Evolutionary conservation across 2,329 filamentous ascomycete genomes (phyloP).

Genomic region (Exophiala calicioides): DNA sequence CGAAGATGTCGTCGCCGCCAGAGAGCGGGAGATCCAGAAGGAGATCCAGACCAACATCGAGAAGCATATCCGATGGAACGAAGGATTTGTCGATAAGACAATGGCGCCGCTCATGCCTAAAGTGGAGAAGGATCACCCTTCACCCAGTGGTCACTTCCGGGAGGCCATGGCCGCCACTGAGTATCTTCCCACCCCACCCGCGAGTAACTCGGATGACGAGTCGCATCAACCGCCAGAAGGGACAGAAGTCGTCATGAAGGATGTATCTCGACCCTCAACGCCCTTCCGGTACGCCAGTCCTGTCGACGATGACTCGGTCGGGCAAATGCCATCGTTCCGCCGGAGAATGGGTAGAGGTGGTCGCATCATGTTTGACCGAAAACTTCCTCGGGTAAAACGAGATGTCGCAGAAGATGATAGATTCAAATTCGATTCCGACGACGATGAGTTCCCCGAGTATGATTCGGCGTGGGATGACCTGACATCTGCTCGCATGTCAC

Average conservation of each 20-base stretch:
- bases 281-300: conserved; percentile 44
- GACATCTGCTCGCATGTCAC: conserved; percentile 50
- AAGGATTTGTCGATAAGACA: conserved; percentile 84
- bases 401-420: conserved; percentile 59
- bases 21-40: conserved; percentile 74
- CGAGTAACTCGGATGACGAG: conserved; percentile 48
- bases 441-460: conserved; percentile 60
- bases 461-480: conserved; percentile 17
- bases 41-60: conserved; percentile 85
- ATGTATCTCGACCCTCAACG: conserved; percentile 34
- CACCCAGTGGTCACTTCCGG: conserved; percentile 59
- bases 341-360: conserved; percentile 82
- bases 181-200: conserved; percentile 57
- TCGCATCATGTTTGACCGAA: conserved; percentile 83
- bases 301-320: conserved; percentile 45
- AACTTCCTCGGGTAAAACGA: conserved; percentile 60
- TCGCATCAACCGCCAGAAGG: conserved; percentile 17
- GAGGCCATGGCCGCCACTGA: conserved; percentile 66
- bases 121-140: conserved; percentile 57
- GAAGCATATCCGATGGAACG: conserved; percentile 90
- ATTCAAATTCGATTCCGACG: conserved; percentile 86
- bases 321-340: conserved; percentile 67
- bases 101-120: conserved; percentile 80
- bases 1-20: conserved; percentile 75
- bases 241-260: conserved; percentile 30